Conservation (phyloP, 306 rosid genomes). For the Castanea sativa region DNA sequence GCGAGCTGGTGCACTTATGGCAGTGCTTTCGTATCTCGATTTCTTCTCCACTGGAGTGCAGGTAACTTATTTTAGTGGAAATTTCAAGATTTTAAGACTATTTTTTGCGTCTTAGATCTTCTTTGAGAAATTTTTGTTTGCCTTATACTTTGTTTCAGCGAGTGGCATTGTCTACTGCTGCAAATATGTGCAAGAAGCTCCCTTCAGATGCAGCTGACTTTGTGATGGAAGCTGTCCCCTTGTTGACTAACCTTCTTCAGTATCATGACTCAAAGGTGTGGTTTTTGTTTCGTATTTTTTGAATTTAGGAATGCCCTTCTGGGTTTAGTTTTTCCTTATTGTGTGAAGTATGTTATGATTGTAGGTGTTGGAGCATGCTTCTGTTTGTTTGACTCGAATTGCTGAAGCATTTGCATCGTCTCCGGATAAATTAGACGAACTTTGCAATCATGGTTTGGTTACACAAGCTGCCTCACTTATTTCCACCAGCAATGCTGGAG, state of each 20-base stretch:
- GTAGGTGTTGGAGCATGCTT: conserved; percentile 98
- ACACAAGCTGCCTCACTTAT: conserved; percentile 94
- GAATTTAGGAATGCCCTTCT: neutral
- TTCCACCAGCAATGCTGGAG: conserved; percentile 92
- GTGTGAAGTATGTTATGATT: conserved; percentile 7
- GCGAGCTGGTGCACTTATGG: conserved; percentile 99
- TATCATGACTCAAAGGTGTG: conserved; percentile 92
- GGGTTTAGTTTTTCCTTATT: neutral
- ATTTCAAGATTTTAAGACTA: neutral
- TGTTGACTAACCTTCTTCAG: conserved; percentile 92
- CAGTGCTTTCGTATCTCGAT: conserved; percentile 93
- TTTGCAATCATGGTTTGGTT: conserved; percentile 91
- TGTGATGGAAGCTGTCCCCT: conserved; percentile 99
- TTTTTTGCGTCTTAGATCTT: neutral
- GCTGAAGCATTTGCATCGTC: conserved; percentile 96
- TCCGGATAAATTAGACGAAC: conserved; percentile 87
- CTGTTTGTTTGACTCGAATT: conserved; percentile 97
- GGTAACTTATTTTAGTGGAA: conserved; percentile 38
- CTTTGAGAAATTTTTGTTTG: conserved; percentile 2
- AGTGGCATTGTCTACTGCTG: conserved; percentile 97
- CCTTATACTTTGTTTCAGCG: conserved; percentile 51
- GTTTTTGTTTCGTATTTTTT: neutral
- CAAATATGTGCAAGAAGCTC: conserved; percentile 99
- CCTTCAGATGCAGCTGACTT: conserved; percentile 99
- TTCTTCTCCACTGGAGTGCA: conserved; percentile 99